These are phyloP conservation scores for Ophiostoma sp. DNA, from an alignment of 2,329 filamentous ascomycete species.

Conservation along the genomic window DNA sequence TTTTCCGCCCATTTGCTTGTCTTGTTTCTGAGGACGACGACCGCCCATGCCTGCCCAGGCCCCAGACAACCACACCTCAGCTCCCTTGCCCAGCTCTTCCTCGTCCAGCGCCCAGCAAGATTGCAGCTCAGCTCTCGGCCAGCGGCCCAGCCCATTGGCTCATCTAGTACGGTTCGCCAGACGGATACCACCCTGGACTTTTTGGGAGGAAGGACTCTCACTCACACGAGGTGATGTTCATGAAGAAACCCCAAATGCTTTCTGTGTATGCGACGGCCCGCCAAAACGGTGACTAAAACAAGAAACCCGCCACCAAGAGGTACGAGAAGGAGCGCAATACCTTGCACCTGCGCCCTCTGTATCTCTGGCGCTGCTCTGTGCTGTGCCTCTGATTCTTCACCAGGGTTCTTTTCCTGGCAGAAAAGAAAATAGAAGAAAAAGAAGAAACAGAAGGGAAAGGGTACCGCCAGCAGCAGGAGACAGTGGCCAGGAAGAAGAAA, in stretches of 20 bases:
- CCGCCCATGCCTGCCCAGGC: not conserved
- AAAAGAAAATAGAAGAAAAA: not conserved
- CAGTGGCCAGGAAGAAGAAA: not conserved
- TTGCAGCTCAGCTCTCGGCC: slow-evolving; percentile 16
- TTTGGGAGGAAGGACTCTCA: not conserved
- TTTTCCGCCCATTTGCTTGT: not conserved
- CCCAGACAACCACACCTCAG: not conserved
- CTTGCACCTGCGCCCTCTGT: not conserved
- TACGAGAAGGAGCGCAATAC: not conserved
- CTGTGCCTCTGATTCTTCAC: not conserved
- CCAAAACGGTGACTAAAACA: slow-evolving; percentile 15
- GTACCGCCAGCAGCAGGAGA: not conserved
- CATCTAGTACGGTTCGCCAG: slow-evolving; percentile 10
- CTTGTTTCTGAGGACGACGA: not conserved
- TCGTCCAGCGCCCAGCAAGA: not conserved
- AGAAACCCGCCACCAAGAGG: not conserved
- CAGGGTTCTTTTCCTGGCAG: not conserved
- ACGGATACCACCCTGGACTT: not conserved
- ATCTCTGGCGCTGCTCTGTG: not conserved
- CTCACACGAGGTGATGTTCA: not conserved
- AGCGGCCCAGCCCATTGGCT: slow-evolving; percentile 18
- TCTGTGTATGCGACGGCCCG: not conserved
- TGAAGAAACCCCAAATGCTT: not conserved
- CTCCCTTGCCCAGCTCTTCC: not conserved
- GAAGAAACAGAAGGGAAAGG: too few species aligned